Conservation (phyloP, 2,329 filamentous ascomycete genomes). For the Stemphylium vesicarium region DNA sequence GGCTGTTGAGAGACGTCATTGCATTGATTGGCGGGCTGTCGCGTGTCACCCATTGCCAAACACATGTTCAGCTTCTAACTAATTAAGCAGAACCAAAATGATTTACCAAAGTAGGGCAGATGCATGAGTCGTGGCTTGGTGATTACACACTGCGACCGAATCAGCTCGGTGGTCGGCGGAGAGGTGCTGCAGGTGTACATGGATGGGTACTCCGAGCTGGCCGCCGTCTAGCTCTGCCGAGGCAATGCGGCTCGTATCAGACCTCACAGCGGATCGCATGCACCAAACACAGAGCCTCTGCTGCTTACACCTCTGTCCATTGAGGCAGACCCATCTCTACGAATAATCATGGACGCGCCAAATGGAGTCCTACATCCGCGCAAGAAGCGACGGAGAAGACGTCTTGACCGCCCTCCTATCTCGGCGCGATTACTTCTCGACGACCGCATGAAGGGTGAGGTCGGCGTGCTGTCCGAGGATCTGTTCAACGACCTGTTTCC, state of each 20-base stretch:
- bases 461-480: conserved; percentile 86
- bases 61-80: no score
- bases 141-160: background rate
- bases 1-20: background rate
- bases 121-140: background rate
- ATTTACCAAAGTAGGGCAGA: no score
- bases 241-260: conserved; percentile 21
- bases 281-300: conserved; percentile 22
- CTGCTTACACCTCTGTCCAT: conserved; percentile 13
- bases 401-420: conserved; percentile 72
- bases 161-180: conserved; percentile 6
- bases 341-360: conserved; percentile 37
- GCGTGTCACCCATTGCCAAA: no score
- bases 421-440: conserved; percentile 83
- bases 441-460: conserved; percentile 81
- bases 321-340: conserved; percentile 13
- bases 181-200: background rate
- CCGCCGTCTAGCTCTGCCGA: conserved; percentile 25
- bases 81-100: no score
- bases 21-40: background rate
- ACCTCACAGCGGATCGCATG: conserved; percentile 13
- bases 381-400: conserved; percentile 61
- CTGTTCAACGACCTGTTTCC: conserved; percentile 83
- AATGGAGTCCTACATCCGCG: conserved; percentile 48
- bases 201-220: conserved; percentile 5